A percentile compares a stretch with the other conserved stretches of the same genome.
Conservation (phyloP, 192 early-diverging fungal genomes). For the Phlyctochytrium planicorne region DNA sequence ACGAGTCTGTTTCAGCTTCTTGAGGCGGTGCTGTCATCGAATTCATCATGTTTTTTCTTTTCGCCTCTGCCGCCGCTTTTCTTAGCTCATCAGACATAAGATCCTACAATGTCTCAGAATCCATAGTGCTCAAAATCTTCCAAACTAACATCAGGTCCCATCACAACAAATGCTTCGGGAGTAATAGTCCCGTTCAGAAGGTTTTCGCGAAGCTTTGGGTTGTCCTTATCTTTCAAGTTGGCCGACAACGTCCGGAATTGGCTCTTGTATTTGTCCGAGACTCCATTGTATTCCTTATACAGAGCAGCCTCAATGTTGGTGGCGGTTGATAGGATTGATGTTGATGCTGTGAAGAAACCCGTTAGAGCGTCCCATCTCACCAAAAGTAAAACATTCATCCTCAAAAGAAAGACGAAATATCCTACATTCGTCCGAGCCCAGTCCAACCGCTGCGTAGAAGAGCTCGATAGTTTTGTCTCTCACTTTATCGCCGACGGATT, state of each 20-base stretch:
- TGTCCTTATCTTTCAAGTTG: slow-evolving; percentile 28
- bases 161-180: slow-evolving; percentile 7
- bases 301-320: slow-evolving; percentile 22
- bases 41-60: slow-evolving; percentile 71
- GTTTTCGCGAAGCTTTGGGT: slow-evolving; percentile 13
- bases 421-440: slow-evolving; percentile 17
- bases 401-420: neutral
- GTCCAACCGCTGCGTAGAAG: slow-evolving; percentile 10
- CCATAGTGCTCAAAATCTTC: too few species aligned
- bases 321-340: slow-evolving; percentile 13
- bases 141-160: slow-evolving; percentile 17
- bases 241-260: slow-evolving; percentile 24
- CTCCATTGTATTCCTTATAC: slow-evolving; percentile 11
- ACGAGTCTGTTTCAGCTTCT: slow-evolving; percentile 87
- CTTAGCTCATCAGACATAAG: slow-evolving; percentile 90
- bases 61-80: slow-evolving; percentile 66
- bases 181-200: slow-evolving; percentile 11
- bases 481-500: slow-evolving; percentile 16
- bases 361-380: neutral
- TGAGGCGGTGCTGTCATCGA: slow-evolving; percentile 72
- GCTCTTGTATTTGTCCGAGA: slow-evolving; percentile 20
- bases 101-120: slow-evolving; percentile 68
- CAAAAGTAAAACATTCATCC: neutral
- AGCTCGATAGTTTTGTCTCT: slow-evolving; percentile 23
- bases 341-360: slow-evolving; percentile 3